phyloP scores from a whole-genome alignment of 345 rosid genomes.

The Acer saccharum region DNA sequence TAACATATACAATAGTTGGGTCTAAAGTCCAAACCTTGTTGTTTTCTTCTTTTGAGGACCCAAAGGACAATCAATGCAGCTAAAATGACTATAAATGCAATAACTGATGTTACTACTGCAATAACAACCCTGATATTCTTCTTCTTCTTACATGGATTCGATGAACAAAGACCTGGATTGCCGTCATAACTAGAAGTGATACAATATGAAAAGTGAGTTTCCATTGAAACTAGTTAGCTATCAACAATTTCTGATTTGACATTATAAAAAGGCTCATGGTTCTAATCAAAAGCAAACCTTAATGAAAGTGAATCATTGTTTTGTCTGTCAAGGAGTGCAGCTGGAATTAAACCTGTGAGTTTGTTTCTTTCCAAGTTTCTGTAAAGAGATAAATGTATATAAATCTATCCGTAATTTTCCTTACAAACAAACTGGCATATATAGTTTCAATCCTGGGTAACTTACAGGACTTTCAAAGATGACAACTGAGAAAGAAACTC shows the following conservation, averaged over 20 bases:
- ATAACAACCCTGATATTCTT: slow-evolving; percentile 25
- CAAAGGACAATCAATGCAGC: slow-evolving; percentile 24
- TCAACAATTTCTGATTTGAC: not conserved
- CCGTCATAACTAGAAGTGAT: not conserved
- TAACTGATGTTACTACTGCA: slow-evolving; percentile 33
- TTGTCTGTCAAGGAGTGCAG: slow-evolving; percentile 39
- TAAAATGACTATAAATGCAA: slow-evolving; percentile 28
- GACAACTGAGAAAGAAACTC: slow-evolving; percentile 29
- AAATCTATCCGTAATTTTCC: too few relatives aligned
- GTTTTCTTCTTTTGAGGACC: slow-evolving; percentile 26
- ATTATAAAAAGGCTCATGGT: not conserved
- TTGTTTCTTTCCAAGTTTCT: slow-evolving; percentile 49
- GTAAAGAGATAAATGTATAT: not conserved
- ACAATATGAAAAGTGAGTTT: not conserved
- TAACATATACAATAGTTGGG: too few relatives aligned
- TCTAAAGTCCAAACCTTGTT: slow-evolving; percentile 17
- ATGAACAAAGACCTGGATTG: slow-evolving; percentile 42
- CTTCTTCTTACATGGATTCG: slow-evolving; percentile 36
- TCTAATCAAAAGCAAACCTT: slow-evolving; percentile 32
- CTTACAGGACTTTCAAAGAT: too few relatives aligned
- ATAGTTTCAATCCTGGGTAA: too few relatives aligned
- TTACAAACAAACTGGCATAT: too few relatives aligned
- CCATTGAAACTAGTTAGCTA: not conserved
- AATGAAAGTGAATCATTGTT: slow-evolving; percentile 30
- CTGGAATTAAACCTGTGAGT: slow-evolving; percentile 52